Evolutionary conservation across 2,329 filamentous ascomycete species (phyloP), one percentile per base, ranked within the genome.

Genomic region (Acarospora socialis): DNA sequence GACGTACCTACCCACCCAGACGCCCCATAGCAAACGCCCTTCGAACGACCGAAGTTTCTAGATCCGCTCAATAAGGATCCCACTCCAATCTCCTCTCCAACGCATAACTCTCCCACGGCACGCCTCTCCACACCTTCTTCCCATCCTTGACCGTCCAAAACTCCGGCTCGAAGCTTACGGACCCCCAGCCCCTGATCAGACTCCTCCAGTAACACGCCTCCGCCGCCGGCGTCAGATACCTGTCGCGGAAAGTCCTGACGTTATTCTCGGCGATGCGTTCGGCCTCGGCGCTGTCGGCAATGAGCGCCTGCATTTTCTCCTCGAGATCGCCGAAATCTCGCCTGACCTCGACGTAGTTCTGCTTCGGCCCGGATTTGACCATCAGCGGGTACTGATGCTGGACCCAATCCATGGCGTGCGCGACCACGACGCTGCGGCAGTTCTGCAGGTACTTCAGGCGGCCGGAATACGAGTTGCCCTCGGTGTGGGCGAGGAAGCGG

Each of bases 1-100:
- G n/a, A n/a, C n/a, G n/a, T n/a, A n/a, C n/a, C n/a, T n/a, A n/a
- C n/a, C n/a, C n/a, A n/a, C n/a, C n/a, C n/a, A n/a, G n/a, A n/a
- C n/a, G n/a, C n/a, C n/a, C n/a, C n/a, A n/a, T n/a, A n/a, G n/a
- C n/a, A n/a, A n/a, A 40, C 90, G 84, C 55, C 81, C 90, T 56
- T 87, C 83, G 63, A 87, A 92, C 53, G 81, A 92, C 62, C 87
- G 68, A 65, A 48, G 26, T 26, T 16, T 7, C 35, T 30, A 21
- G 16, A 20, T 17, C 14, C 20, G 24, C 13, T 23, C 24, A 44
- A 27, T 46, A 42, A 19, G 43, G 38, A 30, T 43, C 36, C 43
- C 40, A 45, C 21, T 41, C 31, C 5, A 45, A 14, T 21, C 41
- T 41, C 23, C 36, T 19, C 22, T 42, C 42, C 33, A 60, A 42